These are phyloP conservation scores for Aspergillus versicolor DNA, from an alignment of 2,329 filamentous ascomycete genomes.

Conservation along the genomic window DNA sequence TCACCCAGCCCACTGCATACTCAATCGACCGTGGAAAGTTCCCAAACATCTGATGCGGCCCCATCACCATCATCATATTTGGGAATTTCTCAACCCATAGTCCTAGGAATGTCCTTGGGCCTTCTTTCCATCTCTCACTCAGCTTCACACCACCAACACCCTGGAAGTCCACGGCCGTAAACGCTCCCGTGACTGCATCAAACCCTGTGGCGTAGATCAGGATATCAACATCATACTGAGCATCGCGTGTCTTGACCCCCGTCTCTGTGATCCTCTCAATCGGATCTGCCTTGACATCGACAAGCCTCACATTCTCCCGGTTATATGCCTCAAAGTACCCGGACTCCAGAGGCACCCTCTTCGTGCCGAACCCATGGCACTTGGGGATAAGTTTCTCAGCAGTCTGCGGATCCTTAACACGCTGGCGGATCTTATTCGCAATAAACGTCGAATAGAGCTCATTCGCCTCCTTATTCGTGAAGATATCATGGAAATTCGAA, in stretches of 20 bases:
- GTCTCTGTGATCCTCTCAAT: constrained; percentile 42
- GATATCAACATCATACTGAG: neutral
- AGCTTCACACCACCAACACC: constrained; percentile 30
- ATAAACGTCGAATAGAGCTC: constrained; percentile 57
- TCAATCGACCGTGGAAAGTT: constrained; percentile 35
- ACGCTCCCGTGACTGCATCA: constrained; percentile 14
- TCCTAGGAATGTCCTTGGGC: constrained; percentile 44
- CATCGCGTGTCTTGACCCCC: constrained; percentile 42
- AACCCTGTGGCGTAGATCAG: constrained; percentile 10
- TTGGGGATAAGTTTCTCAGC: constrained; percentile 54
- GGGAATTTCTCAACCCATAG: constrained; percentile 46
- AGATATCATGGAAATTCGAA: constrained; percentile 53
- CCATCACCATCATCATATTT: constrained; percentile 56
- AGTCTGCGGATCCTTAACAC: constrained; percentile 51
- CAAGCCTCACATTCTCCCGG: constrained; percentile 46
- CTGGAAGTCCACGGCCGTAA: constrained; percentile 41
- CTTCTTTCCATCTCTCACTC: constrained; percentile 33
- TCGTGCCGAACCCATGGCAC: constrained; percentile 55
- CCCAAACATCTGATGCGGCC: constrained; percentile 49
- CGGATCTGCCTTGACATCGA: constrained; percentile 45
- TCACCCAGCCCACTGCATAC: constrained; percentile 40
- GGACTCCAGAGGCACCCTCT: constrained; percentile 50
- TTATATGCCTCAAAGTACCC: constrained; percentile 53
- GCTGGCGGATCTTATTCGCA: constrained; percentile 50
- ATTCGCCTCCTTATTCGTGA: constrained; percentile 51